phyloP scores from a whole-genome alignment of 1,284 basidiomycete genomes.

The Phlebopus sp. region DNA sequence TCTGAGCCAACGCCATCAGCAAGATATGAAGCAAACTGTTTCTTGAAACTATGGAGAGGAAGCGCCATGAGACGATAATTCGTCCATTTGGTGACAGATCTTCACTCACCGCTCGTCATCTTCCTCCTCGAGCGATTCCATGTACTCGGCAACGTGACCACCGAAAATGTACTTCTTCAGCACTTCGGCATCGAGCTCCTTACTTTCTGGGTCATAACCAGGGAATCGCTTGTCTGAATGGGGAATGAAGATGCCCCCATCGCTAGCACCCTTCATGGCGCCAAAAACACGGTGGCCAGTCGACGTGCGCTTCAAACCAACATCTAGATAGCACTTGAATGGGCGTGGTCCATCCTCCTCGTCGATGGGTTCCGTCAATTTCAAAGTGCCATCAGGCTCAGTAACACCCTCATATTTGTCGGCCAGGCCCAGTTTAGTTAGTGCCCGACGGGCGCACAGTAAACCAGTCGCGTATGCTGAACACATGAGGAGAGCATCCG shows the following conservation, averaged over 20 bases:
- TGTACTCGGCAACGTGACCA: conserved; percentile 99
- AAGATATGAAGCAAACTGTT: conserved; percentile 95
- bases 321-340: conserved; percentile 99
- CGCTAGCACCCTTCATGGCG: conserved; percentile 98
- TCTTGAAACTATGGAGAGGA: conserved; percentile 78
- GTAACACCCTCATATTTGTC: conserved; percentile 98
- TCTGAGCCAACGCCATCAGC: conserved; percentile 95
- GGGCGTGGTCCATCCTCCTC: conserved; percentile 95
- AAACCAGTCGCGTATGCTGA: conserved; percentile 97
- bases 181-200: conserved; percentile 92
- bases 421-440: conserved; percentile 93
- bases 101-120: conserved; percentile 86
- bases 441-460: conserved; percentile 90
- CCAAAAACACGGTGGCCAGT: conserved; percentile 98
- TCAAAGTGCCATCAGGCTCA: conserved; percentile 89
- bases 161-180: conserved; percentile 98
- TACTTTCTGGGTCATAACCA: conserved; percentile 93
- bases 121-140: conserved; percentile 99
- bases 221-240: conserved; percentile 99
- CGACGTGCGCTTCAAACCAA: conserved; percentile 97
- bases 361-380: conserved; percentile 80
- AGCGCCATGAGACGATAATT: conserved; percentile 8
- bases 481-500: conserved; percentile 1
- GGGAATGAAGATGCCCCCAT: conserved; percentile 97
- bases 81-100: background rate